A percentile compares a stretch with the other conserved stretches of the same genome.
These are phyloP conservation scores for Xylaria polymorpha DNA, from an alignment of 2,329 filamentous ascomycete species.

Conservation along the genomic window DNA sequence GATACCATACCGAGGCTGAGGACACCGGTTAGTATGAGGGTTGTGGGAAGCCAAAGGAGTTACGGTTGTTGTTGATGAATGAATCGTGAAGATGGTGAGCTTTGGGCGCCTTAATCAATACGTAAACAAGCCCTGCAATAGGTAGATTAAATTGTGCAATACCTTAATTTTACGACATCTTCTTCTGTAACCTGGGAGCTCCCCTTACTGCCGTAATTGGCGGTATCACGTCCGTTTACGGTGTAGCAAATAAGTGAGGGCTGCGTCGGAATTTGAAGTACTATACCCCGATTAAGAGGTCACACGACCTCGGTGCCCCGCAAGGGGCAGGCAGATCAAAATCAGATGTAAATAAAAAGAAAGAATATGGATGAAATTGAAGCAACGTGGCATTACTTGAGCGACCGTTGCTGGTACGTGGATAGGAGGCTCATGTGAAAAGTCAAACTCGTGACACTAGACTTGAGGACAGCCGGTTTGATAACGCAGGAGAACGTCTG, in stretches of 20 bases:
- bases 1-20: neutral
- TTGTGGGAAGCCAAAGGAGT: neutral
- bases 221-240: conserved; percentile 11
- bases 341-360: conserved; percentile 38
- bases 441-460: neutral
- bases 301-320: conserved; percentile 47
- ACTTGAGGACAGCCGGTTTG: conserved; percentile 3
- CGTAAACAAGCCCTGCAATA: neutral
- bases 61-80: conserved; percentile 3
- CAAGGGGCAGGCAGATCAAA: conserved; percentile 42
- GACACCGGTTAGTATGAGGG: neutral
- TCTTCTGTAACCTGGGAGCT: neutral
- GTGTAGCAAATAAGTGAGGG: conserved; percentile 40
- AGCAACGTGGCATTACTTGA: conserved; percentile 36
- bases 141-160: neutral
- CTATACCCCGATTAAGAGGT: conserved; percentile 40
- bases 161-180: neutral
- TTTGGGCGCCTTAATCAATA: neutral
- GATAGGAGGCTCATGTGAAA: conserved; percentile 9
- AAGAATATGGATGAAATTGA: conserved; percentile 32
- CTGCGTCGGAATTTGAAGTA: conserved; percentile 35
- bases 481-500: neutral
- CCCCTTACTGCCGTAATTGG: conserved; percentile 5
- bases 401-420: conserved; percentile 9
- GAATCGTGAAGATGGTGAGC: neutral